Evolutionary conservation across 2,329 filamentous ascomycete species (phyloP), one percentile per base, ranked within the genome.

Genomic region (Colletotrichum limetticola): DNA sequence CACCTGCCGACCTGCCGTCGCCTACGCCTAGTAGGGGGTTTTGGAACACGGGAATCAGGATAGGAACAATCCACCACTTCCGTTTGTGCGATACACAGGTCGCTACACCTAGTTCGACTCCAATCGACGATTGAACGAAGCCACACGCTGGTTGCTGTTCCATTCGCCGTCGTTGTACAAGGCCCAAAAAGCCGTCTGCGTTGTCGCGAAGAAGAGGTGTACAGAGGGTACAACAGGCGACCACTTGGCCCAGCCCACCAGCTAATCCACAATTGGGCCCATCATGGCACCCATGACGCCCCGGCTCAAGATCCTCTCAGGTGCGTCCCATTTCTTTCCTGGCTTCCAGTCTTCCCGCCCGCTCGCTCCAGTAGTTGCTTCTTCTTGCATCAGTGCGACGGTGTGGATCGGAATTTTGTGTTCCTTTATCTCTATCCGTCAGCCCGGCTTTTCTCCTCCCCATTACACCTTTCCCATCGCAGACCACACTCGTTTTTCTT

Each of bases 251-350:
- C 75, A 78, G 76, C 77, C 79, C 78, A 72, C 70, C 66, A 77
- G 42, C 79, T 83, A 82, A 79, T 76, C 82, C 80, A 76, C 77
- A 81, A 82, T 79, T 77, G 82, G 82, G 76, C 79, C 82, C 82
- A 86, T 82, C 82, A 90, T 90, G 89, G 88, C 88, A 83, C 88
- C 89, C 82, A 84, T 86, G 81, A 85, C 88, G 82, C 88, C 89
- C 83, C 88, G 88, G 83, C 86, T 88, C 82, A 90, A 87, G 85
- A 86, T 89, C 83, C 85, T 90, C 80, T 89, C 88, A 87, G 89
- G 89, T 90, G 83, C 83, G 89, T 87, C 77, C 79, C 75, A 77
- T 78, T 78, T 64, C 61, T 64, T 49, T 75, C 71, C 71, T 67
- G 71, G 57, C 68, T 67, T 72, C 57, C 55, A 62, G 35, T 71